A percentile compares a stretch with the other conserved stretches of the same genome.
Evolutionary conservation across 176 grass and related monocot genomes (phyloP).

Genomic region (Aegilops longissima): DNA sequence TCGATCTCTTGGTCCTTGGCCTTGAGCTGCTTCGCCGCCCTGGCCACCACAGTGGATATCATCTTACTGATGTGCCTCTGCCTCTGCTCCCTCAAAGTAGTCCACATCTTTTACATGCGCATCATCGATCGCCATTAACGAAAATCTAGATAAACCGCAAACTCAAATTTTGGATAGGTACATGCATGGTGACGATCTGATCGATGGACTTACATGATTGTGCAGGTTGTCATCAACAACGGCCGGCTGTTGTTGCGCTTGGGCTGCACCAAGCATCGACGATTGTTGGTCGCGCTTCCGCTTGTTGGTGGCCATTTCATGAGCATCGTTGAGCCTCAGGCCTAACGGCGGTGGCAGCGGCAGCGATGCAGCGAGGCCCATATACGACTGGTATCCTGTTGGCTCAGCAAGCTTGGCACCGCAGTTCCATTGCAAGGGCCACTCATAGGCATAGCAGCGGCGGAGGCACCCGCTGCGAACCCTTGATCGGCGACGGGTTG

Average conservation of each 20-base stretch:
- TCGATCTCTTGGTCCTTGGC: constrained; percentile 43
- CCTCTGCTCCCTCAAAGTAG: too few species aligned
- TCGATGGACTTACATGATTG: constrained; percentile 50
- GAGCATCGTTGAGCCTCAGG: background rate
- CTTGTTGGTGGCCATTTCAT: constrained; percentile 16
- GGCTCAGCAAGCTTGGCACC: too few species aligned
- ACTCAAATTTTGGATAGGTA: too few species aligned
- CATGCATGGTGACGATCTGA: background rate
- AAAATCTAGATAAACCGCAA: too few species aligned
- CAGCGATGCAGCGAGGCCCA: too few species aligned
- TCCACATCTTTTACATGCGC: too few species aligned
- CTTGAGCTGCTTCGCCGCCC: constrained; percentile 30
- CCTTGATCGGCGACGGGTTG: background rate
- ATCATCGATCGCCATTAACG: too few species aligned
- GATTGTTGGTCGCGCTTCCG: constrained; percentile 13
- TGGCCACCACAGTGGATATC: background rate
- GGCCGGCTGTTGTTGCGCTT: constrained; percentile 43
- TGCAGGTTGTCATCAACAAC: constrained; percentile 52
- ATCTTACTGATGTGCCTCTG: too few species aligned
- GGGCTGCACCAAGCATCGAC: background rate
- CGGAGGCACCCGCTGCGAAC: too few species aligned
- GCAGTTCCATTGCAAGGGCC: too few species aligned
- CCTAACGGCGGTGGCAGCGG: too few species aligned
- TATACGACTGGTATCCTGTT: too few species aligned
- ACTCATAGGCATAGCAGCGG: background rate